Evolutionary conservation across 805 yeast species (phyloP).

Genomic region (Jamesozyma spencerorum): DNA sequence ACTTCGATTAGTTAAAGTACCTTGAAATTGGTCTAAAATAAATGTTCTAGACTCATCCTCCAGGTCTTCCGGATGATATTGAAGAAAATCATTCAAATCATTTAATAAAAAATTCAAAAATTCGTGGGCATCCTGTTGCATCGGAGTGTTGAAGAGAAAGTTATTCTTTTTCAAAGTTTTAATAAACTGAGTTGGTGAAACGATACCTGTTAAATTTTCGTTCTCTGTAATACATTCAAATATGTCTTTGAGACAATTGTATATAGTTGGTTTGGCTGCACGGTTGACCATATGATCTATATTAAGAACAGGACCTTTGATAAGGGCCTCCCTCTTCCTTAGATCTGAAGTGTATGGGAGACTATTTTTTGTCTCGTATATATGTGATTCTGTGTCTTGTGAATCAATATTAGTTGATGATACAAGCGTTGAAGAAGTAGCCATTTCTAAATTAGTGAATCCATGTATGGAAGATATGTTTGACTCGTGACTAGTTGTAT

Average conservation of each 20-base stretch:
- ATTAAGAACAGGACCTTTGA: constrained; percentile 76
- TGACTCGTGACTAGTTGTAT: neutral
- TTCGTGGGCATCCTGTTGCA: constrained; percentile 99
- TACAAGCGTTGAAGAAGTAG: too few species aligned
- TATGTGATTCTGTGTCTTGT: neutral
- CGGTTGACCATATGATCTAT: constrained; percentile 51
- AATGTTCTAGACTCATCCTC: constrained; percentile 30
- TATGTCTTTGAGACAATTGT: constrained; percentile 68
- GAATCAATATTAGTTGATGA: neutral
- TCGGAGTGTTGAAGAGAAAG: constrained; percentile 73
- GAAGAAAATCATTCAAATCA: constrained; percentile 44
- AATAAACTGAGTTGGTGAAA: constrained; percentile 69
- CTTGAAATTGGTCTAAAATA: constrained; percentile 72
- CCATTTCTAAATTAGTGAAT: too few species aligned
- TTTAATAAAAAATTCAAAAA: constrained; percentile 81
- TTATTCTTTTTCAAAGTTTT: constrained; percentile 73
- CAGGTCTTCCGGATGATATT: neutral
- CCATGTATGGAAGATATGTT: too few species aligned
- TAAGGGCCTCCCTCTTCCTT: constrained; percentile 67
- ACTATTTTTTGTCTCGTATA: neutral
- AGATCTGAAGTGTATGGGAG: constrained; percentile 37
- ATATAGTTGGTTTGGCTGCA: constrained; percentile 36
- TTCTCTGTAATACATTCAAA: constrained; percentile 78
- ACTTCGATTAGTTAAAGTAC: constrained; percentile 75
- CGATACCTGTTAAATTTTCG: constrained; percentile 63